Base-by-base conservation (phyloP, 495 filamentous ascomycete species). In the Pyrenopolyporus hunteri region DNA sequence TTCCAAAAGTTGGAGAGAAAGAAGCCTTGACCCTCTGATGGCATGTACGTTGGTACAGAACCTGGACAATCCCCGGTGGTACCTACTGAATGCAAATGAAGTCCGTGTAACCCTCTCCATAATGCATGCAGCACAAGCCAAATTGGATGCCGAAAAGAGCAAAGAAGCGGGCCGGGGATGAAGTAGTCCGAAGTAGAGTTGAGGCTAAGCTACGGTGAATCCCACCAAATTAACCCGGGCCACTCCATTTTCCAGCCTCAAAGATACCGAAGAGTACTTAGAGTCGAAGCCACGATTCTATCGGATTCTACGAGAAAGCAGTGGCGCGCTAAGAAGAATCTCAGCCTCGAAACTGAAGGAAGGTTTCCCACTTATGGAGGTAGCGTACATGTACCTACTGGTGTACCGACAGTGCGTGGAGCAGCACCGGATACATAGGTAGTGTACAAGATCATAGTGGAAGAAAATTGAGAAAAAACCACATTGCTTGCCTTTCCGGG, bases 271-370 rank as follows among this genome's bases (percentile, higher is more conserved):
- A 2, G 20, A 42, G 44, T 70, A 70, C 67, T 37, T 68, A 2
- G 4, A 7, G 25, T 46, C 14, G 20, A 57, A 62, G 69, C 69
- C 69, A 71, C 69, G 69, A 71, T 71, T 71, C 69, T 33, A 71
- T 71, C 53, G 36, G 69, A 69, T 71, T 71, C 69, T 65, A 71
- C 59, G 69, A 58, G 59, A 55, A 42, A 58, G 52, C 53, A 50
- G 69, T 67, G 69, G 66, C 69, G 63, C 69, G 57, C 59, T 49
- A 42, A 59, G 8, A 39, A 53, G 49, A 56, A 55, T 51, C 45
- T 69, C 68, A 70, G 65, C 68, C 61, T 68, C 47, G 65, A 64
- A n/a, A 55, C 6, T 43, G 28, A 26, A 16, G 5, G 13, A 46
- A 42, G 22, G 51, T 63, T 51, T n/a, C n/a, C n/a, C n/a, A n/a